phyloP scores from a whole-genome alignment of 2,329 filamentous ascomycete species.

The Zalaria obscura region DNA sequence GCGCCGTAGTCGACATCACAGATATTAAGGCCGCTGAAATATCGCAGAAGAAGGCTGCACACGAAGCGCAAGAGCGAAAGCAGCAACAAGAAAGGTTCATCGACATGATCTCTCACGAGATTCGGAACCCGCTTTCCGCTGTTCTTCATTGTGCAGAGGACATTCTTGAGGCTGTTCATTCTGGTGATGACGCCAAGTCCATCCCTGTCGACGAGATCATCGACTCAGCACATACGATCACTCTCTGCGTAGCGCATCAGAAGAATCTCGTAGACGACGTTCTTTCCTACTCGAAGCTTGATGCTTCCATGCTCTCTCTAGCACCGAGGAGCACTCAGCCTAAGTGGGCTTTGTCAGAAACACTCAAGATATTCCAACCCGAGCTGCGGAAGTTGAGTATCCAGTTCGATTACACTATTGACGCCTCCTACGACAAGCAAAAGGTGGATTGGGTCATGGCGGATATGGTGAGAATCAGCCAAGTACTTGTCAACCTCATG shows the following conservation, averaged over 20 bases:
- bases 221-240: conserved; percentile 20
- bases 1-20: conserved; percentile 31
- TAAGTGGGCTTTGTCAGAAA: conserved; percentile 11
- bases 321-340: conserved; percentile 13
- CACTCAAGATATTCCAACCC: conserved; percentile 20
- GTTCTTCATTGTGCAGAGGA: conserved; percentile 30
- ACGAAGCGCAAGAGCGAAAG: conserved; percentile 28
- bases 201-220: conserved; percentile 10
- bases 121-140: conserved; percentile 19
- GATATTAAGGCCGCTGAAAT: conserved; percentile 29
- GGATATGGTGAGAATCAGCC: conserved; percentile 7
- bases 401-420: conserved; percentile 14
- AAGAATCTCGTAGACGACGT: conserved; percentile 27
- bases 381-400: conserved; percentile 17
- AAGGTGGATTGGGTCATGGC: conserved; percentile 8
- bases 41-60: conserved; percentile 25
- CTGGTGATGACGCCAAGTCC: conserved; percentile 7
- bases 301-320: conserved; percentile 16
- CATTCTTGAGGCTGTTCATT: conserved; percentile 17
- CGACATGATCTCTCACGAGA: conserved; percentile 29
- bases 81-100: conserved; percentile 32
- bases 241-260: conserved; percentile 29
- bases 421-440: conserved; percentile 12
- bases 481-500: conserved; percentile 8
- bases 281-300: conserved; percentile 19